A percentile compares a stretch with the other conserved stretches of the same genome.
Evolutionary conservation across 768 basidiomycete genomes (phyloP).

Genomic region (Suillus fuscotomentosus): DNA sequence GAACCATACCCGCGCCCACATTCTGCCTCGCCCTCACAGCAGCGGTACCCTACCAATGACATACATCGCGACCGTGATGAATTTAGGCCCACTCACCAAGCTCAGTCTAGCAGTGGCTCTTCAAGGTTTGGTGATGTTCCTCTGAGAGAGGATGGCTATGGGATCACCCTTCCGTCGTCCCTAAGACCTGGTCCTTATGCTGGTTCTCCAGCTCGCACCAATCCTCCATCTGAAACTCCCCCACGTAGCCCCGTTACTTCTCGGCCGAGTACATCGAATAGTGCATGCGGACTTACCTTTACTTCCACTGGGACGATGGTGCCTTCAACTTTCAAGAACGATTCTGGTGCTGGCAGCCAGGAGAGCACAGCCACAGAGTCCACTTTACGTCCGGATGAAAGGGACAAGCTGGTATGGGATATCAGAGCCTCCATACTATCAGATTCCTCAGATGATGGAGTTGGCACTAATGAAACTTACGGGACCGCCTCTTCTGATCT

Average conservation of each 20-base stretch:
- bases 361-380: constrained; percentile 31
- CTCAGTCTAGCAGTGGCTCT: constrained; percentile 25
- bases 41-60: constrained; percentile 25
- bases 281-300: constrained; percentile 23
- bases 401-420: constrained; percentile 30
- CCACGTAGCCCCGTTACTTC: constrained; percentile 64
- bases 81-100: constrained; percentile 28
- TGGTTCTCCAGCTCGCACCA: constrained; percentile 20
- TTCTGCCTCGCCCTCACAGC: constrained; percentile 47
- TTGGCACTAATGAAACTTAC: constrained; percentile 27
- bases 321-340: constrained; percentile 19
- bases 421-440: constrained; percentile 19
- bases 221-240: constrained; percentile 47
- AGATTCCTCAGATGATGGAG: constrained; percentile 18
- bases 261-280: constrained; percentile 35
- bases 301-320: constrained; percentile 27
- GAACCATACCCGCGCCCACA: constrained; percentile 65
- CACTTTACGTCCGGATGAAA: constrained; percentile 31
- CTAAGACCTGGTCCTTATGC: constrained; percentile 28
- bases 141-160: constrained; percentile 29
- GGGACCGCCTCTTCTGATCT: constrained; percentile 27
- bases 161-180: constrained; percentile 22
- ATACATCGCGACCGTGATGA: constrained; percentile 25
- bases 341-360: constrained; percentile 29
- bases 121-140: constrained; percentile 33